Percentiles rank a stretch among this genome's conserved stretches.
Conservation (phyloP, 306 rosid species). For the Ceratonia siliqua region DNA sequence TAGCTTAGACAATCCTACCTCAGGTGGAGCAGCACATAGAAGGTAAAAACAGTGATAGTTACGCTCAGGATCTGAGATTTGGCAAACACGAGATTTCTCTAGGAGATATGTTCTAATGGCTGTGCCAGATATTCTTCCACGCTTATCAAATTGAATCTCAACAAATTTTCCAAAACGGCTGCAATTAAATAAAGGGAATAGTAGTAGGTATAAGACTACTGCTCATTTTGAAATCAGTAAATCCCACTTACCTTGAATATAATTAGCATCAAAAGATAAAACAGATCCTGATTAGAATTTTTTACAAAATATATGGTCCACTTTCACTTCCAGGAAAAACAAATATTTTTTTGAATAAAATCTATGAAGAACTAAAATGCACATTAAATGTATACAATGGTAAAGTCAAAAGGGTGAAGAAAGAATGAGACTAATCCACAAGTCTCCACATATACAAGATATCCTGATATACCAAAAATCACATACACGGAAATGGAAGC, state of each 20-base stretch:
- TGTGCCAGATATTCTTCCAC: constrained; percentile 89
- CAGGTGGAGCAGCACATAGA: constrained; percentile 88
- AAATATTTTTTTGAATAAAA: neutral
- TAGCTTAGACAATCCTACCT: constrained; percentile 51
- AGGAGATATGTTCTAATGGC: constrained; percentile 93
- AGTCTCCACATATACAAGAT: constrained; percentile 2
- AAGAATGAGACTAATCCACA: constrained; percentile 12
- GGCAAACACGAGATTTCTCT: constrained; percentile 95
- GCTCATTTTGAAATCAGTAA: constrained; percentile 29
- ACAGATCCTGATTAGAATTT: neutral
- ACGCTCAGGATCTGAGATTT: constrained; percentile 88
- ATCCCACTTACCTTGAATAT: constrained; percentile 26
- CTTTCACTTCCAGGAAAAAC: constrained; percentile 26
- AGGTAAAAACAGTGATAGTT: constrained; percentile 91
- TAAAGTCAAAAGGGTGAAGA: constrained; percentile 21
- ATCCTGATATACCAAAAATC: constrained; percentile 13
- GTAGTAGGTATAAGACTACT: constrained; percentile 33
- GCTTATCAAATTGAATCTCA: constrained; percentile 78
- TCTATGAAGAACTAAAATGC: constrained; percentile 1
- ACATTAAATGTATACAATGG: constrained; percentile 19
- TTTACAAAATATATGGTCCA: constrained; percentile 6
- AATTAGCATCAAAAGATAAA: constrained; percentile 27
- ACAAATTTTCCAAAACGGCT: constrained; percentile 97
- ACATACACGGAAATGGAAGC: constrained; percentile 26
- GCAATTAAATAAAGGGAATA: constrained; percentile 45